Percentiles rank a stretch among this genome's conserved stretches.
Evolutionary conservation across 352 stramenopile species (phyloP).

Genomic region (Phytophthora litchii): DNA sequence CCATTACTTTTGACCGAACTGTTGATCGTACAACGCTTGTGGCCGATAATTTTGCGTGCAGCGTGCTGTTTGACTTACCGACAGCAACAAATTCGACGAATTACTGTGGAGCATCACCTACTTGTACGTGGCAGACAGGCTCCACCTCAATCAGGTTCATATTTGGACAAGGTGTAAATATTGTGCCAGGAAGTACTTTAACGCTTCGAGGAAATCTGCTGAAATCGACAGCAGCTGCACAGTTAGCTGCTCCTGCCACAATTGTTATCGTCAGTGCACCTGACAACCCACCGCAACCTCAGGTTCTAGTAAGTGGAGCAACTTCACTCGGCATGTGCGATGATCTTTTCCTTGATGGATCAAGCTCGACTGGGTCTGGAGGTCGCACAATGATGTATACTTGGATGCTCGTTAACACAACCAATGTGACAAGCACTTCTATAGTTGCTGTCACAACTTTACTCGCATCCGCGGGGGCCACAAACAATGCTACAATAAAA

Average conservation of each 20-base stretch:
- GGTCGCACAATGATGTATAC: constrained; percentile 60
- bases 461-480: constrained; percentile 25
- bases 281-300: constrained; percentile 47
- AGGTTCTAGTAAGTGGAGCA: constrained; percentile 49
- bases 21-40: constrained; percentile 42
- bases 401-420: constrained; percentile 46
- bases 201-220: constrained; percentile 46
- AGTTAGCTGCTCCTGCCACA: constrained; percentile 41
- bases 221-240: constrained; percentile 54
- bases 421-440: constrained; percentile 24
- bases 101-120: constrained; percentile 46
- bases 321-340: constrained; percentile 64
- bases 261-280: constrained; percentile 40
- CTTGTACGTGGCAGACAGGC: constrained; percentile 55
- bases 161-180: constrained; percentile 48
- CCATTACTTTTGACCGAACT: constrained; percentile 51
- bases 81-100: constrained; percentile 21
- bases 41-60: constrained; percentile 51
- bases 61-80: constrained; percentile 62
- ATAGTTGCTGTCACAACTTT: constrained; percentile 28
- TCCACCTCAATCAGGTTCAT: constrained; percentile 52
- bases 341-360: constrained; percentile 62
- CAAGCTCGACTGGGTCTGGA: constrained; percentile 53
- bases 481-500: constrained; percentile 48
- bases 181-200: constrained; percentile 45